Evolutionary conservation across 371 early-diverging fungal species (phyloP).

Genomic region (Mucor irregularis): DNA sequence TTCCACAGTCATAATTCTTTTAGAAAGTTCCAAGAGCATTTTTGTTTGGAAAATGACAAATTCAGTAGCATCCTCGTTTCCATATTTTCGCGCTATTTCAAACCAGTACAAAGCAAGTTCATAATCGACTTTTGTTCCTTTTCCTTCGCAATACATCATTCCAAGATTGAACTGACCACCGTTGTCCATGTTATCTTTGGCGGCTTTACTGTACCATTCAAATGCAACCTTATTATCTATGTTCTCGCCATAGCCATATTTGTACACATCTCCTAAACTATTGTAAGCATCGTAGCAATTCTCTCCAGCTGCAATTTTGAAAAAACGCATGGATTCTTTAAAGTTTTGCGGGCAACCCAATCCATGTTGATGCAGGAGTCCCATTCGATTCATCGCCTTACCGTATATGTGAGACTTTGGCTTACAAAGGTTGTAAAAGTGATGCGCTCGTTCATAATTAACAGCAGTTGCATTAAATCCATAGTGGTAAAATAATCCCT

Average conservation of each 20-base stretch:
- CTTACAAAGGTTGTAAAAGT: too few species aligned
- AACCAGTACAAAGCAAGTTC: background rate
- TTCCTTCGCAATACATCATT: background rate
- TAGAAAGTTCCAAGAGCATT: too few species aligned
- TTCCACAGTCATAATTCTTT: too few species aligned
- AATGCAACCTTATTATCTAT: background rate
- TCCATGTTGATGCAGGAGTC: background rate
- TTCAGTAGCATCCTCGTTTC: background rate
- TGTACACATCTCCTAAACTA: background rate
- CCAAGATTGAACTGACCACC: background rate
- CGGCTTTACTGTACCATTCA: background rate
- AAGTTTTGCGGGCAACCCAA: background rate
- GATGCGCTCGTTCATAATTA: too few species aligned
- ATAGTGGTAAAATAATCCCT: too few species aligned
- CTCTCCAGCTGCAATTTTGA: background rate
- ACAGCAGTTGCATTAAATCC: too few species aligned
- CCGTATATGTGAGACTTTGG: too few species aligned
- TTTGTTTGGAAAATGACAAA: too few species aligned
- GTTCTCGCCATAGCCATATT: background rate
- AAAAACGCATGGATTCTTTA: background rate
- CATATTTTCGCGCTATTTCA: background rate
- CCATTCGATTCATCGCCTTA: too few species aligned
- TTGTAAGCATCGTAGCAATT: background rate
- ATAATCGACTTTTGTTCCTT: background rate
- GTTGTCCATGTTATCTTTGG: constrained; percentile 28